These are phyloP conservation scores for Endoconidiophora laricicola DNA, from an alignment of 2,329 filamentous ascomycete genomes.

Conservation along the genomic window DNA sequence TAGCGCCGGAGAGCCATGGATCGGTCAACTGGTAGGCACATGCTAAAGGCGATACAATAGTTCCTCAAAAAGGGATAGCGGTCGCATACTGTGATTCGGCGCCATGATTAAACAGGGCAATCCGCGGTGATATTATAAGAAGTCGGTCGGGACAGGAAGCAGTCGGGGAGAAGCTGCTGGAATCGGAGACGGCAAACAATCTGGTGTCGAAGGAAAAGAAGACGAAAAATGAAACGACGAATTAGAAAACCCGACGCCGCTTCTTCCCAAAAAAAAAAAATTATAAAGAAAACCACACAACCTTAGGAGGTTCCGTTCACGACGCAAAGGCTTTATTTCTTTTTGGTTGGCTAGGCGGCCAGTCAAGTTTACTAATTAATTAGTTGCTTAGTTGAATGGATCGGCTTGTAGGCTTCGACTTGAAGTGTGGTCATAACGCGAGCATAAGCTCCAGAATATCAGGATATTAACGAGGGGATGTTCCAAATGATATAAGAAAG, in stretches of 20 bases:
- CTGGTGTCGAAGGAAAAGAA: neutral
- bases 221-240: no score
- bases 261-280: neutral
- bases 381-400: neutral
- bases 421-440: neutral
- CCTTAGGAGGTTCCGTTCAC: neutral
- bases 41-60: neutral
- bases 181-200: neutral
- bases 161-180: neutral
- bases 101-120: conserved; percentile 5
- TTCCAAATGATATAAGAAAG: neutral
- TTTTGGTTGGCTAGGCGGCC: neutral
- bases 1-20: no score
- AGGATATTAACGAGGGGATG: neutral
- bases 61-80: neutral
- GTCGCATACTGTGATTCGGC: conserved; percentile 13
- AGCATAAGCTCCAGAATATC: neutral
- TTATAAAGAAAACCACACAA: neutral
- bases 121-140: neutral
- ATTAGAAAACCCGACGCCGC: no score
- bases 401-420: neutral
- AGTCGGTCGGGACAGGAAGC: neutral
- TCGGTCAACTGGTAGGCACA: no score
- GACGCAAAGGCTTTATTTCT: neutral
- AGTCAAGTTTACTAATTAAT: neutral